These are phyloP conservation scores for Kokia cookei DNA, from an alignment of 441 rosid species.

Conservation along the genomic window DNA sequence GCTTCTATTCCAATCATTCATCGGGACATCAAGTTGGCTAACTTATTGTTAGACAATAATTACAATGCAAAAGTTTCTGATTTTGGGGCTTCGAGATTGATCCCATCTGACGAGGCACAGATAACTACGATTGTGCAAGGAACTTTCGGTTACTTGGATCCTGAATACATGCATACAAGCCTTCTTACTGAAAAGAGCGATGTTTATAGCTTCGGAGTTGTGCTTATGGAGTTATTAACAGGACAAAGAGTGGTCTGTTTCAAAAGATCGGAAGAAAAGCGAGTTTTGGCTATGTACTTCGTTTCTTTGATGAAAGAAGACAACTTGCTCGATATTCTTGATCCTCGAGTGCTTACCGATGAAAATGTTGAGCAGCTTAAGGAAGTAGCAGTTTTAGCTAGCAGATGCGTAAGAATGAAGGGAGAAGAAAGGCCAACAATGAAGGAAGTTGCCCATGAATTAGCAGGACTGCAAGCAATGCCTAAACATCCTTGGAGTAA, in stretches of 20 bases:
- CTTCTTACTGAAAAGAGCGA: conserved; percentile 1
- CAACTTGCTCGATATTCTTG: conserved; percentile 23
- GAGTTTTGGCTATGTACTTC: conserved; percentile 30
- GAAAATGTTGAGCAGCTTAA: conserved; percentile 15
- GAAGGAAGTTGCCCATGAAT: conserved; percentile 27
- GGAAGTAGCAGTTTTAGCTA: conserved; percentile 28
- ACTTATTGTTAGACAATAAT: conserved; percentile 21
- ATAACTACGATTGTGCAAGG: conserved; percentile 26
- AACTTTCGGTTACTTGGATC: conserved; percentile 6
- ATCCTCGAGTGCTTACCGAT: conserved; percentile 8
- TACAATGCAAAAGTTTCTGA: conserved; percentile 29
- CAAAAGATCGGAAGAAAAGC: neutral
- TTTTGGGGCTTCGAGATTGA: conserved; percentile 26
- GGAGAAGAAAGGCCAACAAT: conserved; percentile 35
- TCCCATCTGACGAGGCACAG: conserved; percentile 14
- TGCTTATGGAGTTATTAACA: conserved; percentile 32
- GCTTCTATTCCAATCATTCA: conserved; percentile 23
- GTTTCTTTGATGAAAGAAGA: conserved; percentile 23
- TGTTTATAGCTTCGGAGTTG: conserved; percentile 10
- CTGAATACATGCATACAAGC: conserved; percentile 4
- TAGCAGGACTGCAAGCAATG: conserved; percentile 16
- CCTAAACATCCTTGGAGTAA: neutral
- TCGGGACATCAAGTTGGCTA: conserved; percentile 27
- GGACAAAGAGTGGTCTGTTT: conserved; percentile 30
- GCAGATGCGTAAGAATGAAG: conserved; percentile 30